phyloP scores from a whole-genome alignment of 768 basidiomycete species.

The Macrolepiota dolichaula region DNA sequence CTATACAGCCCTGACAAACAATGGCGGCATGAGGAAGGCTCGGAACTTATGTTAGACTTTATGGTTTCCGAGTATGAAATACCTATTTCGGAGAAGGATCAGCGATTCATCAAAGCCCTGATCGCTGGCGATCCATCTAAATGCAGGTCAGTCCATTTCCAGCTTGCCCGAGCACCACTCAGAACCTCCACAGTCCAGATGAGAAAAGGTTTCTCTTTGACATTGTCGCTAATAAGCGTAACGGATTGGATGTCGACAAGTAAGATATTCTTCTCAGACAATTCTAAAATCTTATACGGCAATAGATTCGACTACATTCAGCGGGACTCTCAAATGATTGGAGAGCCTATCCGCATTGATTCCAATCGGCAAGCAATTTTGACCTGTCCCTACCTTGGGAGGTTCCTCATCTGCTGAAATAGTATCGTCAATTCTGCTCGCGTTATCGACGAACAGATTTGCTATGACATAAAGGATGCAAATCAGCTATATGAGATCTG shows the following conservation, averaged over 20 bases:
- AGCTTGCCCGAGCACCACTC: neutral
- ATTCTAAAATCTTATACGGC: neutral
- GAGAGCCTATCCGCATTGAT: constrained; percentile 54
- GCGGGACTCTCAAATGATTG: constrained; percentile 70
- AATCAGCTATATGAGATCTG: constrained; percentile 75
- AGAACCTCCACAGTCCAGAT: constrained; percentile 22
- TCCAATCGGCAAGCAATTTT: constrained; percentile 36
- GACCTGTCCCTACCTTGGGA: neutral
- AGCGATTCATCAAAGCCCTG: constrained; percentile 68
- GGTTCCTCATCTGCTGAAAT: neutral
- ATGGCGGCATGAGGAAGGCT: constrained; percentile 80
- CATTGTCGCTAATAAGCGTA: constrained; percentile 78
- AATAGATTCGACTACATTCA: constrained; percentile 78
- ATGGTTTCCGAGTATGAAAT: constrained; percentile 57
- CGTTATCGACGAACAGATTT: constrained; percentile 72
- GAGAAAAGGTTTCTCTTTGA: constrained; percentile 80
- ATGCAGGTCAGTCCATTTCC: constrained; percentile 45
- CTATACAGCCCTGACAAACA: constrained; percentile 36
- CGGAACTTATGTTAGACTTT: constrained; percentile 79
- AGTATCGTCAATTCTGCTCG: constrained; percentile 75
- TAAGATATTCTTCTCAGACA: constrained; percentile 23
- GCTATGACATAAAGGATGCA: constrained; percentile 80
- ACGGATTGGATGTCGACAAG: constrained; percentile 89
- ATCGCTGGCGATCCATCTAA: constrained; percentile 58
- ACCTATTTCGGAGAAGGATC: constrained; percentile 44